A percentile compares a stretch with the other conserved stretches of the same genome.
Evolutionary conservation across 169 alveolate species (phyloP).

Genomic region (Plasmodium gallinaceum): DNA sequence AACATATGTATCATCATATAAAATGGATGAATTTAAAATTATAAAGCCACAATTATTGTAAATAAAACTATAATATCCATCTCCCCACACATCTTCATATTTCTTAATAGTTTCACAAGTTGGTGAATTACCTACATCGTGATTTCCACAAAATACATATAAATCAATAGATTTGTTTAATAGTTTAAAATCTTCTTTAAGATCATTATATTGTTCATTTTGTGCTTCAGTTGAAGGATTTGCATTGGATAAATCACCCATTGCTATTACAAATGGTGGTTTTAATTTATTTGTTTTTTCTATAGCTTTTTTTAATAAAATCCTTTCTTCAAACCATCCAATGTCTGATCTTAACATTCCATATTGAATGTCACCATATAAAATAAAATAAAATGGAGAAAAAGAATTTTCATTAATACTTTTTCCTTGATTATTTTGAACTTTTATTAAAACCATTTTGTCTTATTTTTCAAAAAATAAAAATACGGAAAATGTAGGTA

Average conservation of each 20-base stretch:
- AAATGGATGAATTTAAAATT: constrained; percentile 31
- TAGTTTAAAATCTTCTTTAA: constrained; percentile 26
- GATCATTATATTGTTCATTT: background rate
- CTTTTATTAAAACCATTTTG: constrained; percentile 52
- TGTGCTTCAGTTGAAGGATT: constrained; percentile 7
- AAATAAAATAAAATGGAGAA: constrained; percentile 32
- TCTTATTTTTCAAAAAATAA: background rate
- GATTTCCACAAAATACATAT: constrained; percentile 50
- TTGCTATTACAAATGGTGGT: constrained; percentile 26
- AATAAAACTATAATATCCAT: constrained; percentile 33
- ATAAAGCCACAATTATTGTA: constrained; percentile 34
- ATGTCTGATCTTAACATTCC: constrained; percentile 28
- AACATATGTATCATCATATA: constrained; percentile 34
- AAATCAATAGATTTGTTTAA: constrained; percentile 51
- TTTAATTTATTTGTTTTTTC: constrained; percentile 50
- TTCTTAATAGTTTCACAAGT: constrained; percentile 16
- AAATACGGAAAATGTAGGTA: background rate
- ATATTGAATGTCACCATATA: constrained; percentile 52
- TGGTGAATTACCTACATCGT: constrained; percentile 38
- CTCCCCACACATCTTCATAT: constrained; percentile 36
- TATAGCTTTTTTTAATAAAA: constrained; percentile 33
- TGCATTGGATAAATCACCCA: constrained; percentile 39
- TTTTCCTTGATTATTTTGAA: constrained; percentile 30
- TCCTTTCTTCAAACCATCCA: constrained; percentile 40
- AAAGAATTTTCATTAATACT: constrained; percentile 2